Base-by-base conservation (phyloP, 441 rosid genomes). In the Sinapis alba region DNA sequence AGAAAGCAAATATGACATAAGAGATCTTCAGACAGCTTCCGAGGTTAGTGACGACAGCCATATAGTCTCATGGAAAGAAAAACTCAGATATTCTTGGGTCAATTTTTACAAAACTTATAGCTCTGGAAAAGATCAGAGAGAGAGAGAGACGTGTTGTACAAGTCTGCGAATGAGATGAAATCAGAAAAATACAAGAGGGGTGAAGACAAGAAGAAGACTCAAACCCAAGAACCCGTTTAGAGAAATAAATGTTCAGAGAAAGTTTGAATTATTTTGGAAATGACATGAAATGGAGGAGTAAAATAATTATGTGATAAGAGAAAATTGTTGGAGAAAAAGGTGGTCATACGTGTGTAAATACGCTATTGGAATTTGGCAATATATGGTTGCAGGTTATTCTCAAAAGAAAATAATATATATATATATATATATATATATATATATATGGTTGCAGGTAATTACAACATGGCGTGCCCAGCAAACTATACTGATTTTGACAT, bases 1-100 rank as follows among this genome's bases (percentile, higher is more conserved):
- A 88, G 72, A 94, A 92, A 43, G 88, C 91, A 69, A 92, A 79
- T n/a, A 75, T 80, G 60, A 92, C 88, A 80, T 84, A 89, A 66
- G 81, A 47, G 60, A 78, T 79, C 81, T 73, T 82, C 59, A 83
- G 75, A 77, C 77, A 86, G 75, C 79, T 71, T 30, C 65, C 59
- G 19, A 84, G 58, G 80, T 75, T 56, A 72, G 61, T 81, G 30
- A 82, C 76, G 57, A 72, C 71, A 69, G 78, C 82, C 89, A 86
- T 83, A 56, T 20, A 16, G 20, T 79, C 50, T 28, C 74, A 47
- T 11, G 8, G 41, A n/a, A 15, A n/a, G 71, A 50, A 76, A 75
- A 66, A 9, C 51, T 72, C 57, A 21, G 28, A 26, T 50, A 27
- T 63, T 24, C 16, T 6, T 57, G 24, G 20, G 2, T 28, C 21